Conservation (phyloP, 495 filamentous ascomycete species). For the Podospora pseudoanserina region DNA sequence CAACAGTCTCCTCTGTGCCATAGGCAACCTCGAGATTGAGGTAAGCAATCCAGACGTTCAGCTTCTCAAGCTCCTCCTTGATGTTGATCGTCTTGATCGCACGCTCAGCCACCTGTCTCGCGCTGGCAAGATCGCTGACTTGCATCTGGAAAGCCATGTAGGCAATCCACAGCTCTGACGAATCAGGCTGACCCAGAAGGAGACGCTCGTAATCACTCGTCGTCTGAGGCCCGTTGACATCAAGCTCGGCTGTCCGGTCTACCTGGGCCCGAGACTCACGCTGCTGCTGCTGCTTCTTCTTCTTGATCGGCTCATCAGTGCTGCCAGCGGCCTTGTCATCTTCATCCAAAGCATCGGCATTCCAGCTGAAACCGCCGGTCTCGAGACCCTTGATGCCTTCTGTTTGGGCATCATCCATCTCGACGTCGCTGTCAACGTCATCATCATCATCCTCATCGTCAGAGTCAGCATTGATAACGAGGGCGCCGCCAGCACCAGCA, state of each 20-base stretch:
- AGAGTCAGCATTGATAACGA: slow-evolving; percentile 45
- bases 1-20: slow-evolving; percentile 77
- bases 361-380: slow-evolving; percentile 84
- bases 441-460: slow-evolving; percentile 51
- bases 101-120: slow-evolving; percentile 82
- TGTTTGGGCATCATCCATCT: slow-evolving; percentile 43
- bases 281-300: slow-evolving; percentile 71
- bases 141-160: slow-evolving; percentile 98
- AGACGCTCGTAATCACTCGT: slow-evolving; percentile 89
- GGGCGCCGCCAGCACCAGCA: slow-evolving; percentile 44
- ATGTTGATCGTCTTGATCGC: slow-evolving; percentile 86
- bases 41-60: slow-evolving; percentile 91
- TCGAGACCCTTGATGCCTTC: slow-evolving; percentile 58
- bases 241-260: slow-evolving; percentile 84
- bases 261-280: slow-evolving; percentile 76
- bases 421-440: slow-evolving; percentile 38
- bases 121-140: slow-evolving; percentile 78
- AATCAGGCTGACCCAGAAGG: slow-evolving; percentile 85
- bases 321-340: slow-evolving; percentile 38
- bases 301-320: slow-evolving; percentile 48
- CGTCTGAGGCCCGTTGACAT: slow-evolving; percentile 85
- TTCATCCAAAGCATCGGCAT: slow-evolving; percentile 53
- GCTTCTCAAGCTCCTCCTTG: slow-evolving; percentile 79
- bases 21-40: slow-evolving; percentile 93
- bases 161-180: slow-evolving; percentile 82